These are phyloP conservation scores for Scalesia atractyloides DNA, from an alignment of 129 eudicot genomes.

Conservation along the genomic window DNA sequence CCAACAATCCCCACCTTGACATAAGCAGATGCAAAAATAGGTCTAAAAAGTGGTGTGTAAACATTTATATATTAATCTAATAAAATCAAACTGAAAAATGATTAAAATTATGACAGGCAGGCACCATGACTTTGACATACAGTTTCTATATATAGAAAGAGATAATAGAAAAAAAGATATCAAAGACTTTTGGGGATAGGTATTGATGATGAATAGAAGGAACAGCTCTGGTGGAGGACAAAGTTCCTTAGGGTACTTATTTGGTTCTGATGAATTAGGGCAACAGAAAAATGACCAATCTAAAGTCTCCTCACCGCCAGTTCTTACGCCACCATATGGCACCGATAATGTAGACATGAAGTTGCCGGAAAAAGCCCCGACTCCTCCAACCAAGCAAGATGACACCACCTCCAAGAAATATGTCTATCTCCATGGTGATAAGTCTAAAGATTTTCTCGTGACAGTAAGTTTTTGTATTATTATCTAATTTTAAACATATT, in stretches of 20 bases:
- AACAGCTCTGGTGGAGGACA: constrained; percentile 63
- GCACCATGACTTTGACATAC: constrained; percentile 8
- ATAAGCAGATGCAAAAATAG: neutral
- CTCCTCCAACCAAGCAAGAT: constrained; percentile 38
- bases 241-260: constrained; percentile 64
- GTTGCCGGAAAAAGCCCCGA: constrained; percentile 16
- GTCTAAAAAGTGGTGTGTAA: neutral
- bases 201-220: constrained; percentile 45
- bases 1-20: constrained; percentile 16
- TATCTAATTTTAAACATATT: neutral
- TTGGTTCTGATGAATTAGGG: constrained; percentile 40
- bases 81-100: neutral
- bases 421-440: constrained; percentile 39
- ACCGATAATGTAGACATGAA: constrained; percentile 26
- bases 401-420: constrained; percentile 28
- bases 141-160: constrained; percentile 3
- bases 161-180: neutral
- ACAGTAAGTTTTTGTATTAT: constrained; percentile 34
- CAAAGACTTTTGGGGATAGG: constrained; percentile 21
- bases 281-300: constrained; percentile 29
- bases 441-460: constrained; percentile 41
- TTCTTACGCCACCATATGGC: constrained; percentile 50
- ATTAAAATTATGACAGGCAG: constrained; percentile 12
- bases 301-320: constrained; percentile 19
- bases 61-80: neutral